Base-by-base conservation (phyloP, 2,329 filamentous ascomycete species). In the Amauroascus verrucosus region DNA sequence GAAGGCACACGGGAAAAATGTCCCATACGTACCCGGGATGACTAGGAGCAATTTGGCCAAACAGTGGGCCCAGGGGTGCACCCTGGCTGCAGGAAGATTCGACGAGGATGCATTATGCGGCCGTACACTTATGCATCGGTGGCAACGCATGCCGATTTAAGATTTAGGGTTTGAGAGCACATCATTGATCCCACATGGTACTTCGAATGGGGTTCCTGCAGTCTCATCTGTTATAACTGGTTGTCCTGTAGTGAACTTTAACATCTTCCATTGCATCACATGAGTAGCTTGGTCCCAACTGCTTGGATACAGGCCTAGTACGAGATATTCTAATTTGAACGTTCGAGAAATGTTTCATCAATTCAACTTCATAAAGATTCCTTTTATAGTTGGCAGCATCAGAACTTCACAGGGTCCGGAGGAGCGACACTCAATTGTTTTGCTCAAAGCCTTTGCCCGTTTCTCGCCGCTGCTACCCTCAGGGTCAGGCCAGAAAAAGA, bases 271-370 rank as follows among this genome's bases (percentile, higher is more conserved):
- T 63, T 59, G 56, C 60, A 65, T 70, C 69, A 71, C 68, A 67
- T 65, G 69, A 71, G 53, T 61, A 59, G 59, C 56, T 63, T 54
- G 58, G 62, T 63, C 66, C 68, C 68, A 62, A 59, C 60, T 59
- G 60, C 56, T 59, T 67, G 69, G 67, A 33, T 54, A 48, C 51
- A 41, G 20, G 35, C 7, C 40, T 24, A 13, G 14, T 43, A 51
- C 16, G 32, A 40, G 40, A 54, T 57, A 70, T 68, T 68, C 59
- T 65, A 69, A 70, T 65, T 67, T 63, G 60, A 68, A 70, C 67
- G 64, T 71, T 66, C 58, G 59, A 57, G 53, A 37, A 60, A n/a
- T 16, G 14, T 37, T 38, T 38, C 33, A 38, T 18, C 32, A 24
- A 47, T 35, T 13, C 6, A 22, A 22, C 16, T 5, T 35, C 5